These are phyloP conservation scores for Posidonia australis DNA, from an alignment of 106 monocot genomes.

Conservation along the genomic window DNA sequence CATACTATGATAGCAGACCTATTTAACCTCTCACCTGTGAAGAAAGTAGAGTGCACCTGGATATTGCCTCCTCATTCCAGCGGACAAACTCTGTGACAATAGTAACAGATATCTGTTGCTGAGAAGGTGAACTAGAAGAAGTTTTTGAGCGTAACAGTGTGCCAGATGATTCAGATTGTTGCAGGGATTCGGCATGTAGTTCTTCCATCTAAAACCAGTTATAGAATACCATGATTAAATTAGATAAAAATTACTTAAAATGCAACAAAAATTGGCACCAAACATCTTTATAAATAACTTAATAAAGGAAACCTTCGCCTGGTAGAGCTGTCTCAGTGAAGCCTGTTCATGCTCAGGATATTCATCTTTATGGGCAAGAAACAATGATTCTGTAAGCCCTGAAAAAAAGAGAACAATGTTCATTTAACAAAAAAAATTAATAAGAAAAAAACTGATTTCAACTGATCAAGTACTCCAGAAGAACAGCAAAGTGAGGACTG, in stretches of 20 bases:
- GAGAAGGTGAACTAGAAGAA: slow-evolving; percentile 30
- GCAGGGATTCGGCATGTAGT: slow-evolving; percentile 64
- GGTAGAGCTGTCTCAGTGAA: slow-evolving; percentile 76
- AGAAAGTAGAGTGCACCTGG: slow-evolving; percentile 81
- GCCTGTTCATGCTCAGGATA: slow-evolving; percentile 96
- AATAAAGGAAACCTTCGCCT: slow-evolving; percentile 52
- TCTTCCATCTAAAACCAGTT: slow-evolving; percentile 57
- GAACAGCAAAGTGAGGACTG: too few species aligned
- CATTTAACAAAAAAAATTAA: background rate
- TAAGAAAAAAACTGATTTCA: too few species aligned
- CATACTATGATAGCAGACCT: background rate
- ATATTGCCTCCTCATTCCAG: slow-evolving; percentile 98
- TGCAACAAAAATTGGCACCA: background rate
- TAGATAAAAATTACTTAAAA: background rate
- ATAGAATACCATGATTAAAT: background rate
- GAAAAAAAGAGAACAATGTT: slow-evolving; percentile 9
- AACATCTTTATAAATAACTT: background rate
- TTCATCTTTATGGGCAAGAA: slow-evolving; percentile 82
- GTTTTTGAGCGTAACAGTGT: slow-evolving; percentile 59
- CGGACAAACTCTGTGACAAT: slow-evolving; percentile 94
- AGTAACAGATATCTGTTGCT: slow-evolving; percentile 94
- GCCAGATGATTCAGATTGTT: slow-evolving; percentile 73
- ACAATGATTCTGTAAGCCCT: slow-evolving; percentile 94
- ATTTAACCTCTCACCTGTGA: slow-evolving; percentile 50
- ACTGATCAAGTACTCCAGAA: too few species aligned